Percentiles rank a stretch among this genome's conserved stretches.
Evolutionary conservation across 2,329 filamentous ascomycete species (phyloP).

Genomic region (Penicillium italicum): DNA sequence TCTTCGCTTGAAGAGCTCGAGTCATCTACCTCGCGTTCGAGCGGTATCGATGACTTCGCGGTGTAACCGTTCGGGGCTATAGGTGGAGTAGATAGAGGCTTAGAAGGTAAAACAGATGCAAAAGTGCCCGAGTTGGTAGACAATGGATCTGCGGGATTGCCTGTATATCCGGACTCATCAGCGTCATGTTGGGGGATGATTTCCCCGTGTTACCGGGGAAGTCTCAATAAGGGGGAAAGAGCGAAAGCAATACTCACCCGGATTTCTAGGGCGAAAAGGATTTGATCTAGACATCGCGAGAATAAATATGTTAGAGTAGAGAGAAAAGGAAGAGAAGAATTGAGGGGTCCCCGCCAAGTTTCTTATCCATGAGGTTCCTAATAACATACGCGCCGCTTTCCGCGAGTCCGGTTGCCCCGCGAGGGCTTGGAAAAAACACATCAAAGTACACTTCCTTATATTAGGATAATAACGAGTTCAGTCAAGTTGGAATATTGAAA

Average conservation of each 20-base stretch:
- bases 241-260: slow-evolving; percentile 24
- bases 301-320: slow-evolving; percentile 12
- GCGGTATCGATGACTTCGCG: slow-evolving; percentile 21
- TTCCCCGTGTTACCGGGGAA: slow-evolving; percentile 9
- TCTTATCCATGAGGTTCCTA: slow-evolving; percentile 20
- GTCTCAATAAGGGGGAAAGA: slow-evolving; percentile 8
- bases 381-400: slow-evolving; percentile 20
- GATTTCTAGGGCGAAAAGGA: slow-evolving; percentile 49
- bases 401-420: slow-evolving; percentile 23
- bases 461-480: background rate
- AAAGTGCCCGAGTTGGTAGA: background rate
- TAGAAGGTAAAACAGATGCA: background rate
- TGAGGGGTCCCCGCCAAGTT: slow-evolving; percentile 19
- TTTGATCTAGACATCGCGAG: slow-evolving; percentile 48
- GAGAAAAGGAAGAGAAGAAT: slow-evolving; percentile 18
- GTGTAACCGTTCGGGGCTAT: slow-evolving; percentile 19
- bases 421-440: slow-evolving; percentile 9
- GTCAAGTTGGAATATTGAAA: slow-evolving; percentile 4
- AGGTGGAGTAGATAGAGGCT: slow-evolving; percentile 17
- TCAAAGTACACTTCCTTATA: background rate
- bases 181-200: slow-evolving; percentile 7
- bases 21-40: slow-evolving; percentile 26
- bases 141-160: slow-evolving; percentile 11
- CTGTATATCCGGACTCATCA: slow-evolving; percentile 5
- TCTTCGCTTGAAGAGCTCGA: slow-evolving; percentile 35